Conservation (phyloP, 352 stramenopile genomes). For the Poterioochromonas sp. region DNA sequence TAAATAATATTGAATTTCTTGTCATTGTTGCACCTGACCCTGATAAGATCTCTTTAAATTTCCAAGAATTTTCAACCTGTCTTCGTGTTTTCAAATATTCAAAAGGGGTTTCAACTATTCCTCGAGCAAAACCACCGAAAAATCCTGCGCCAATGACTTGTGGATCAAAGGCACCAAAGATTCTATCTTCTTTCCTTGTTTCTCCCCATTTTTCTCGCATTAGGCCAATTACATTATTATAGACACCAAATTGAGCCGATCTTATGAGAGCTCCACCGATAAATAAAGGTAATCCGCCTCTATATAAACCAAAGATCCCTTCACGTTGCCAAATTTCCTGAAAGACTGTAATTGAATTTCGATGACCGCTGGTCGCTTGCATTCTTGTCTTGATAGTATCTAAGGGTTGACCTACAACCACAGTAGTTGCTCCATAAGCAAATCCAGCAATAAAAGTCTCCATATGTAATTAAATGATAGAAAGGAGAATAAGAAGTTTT, state of each 20-base stretch:
- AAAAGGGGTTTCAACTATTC: constrained; percentile 54
- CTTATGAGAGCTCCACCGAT: constrained; percentile 56
- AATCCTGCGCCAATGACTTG: constrained; percentile 54
- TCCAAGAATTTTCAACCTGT: constrained; percentile 51
- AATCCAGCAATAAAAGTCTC: constrained; percentile 50
- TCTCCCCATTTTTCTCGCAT: constrained; percentile 37
- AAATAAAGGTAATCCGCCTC: constrained; percentile 53
- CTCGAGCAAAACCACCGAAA: constrained; percentile 52
- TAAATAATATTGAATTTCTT: constrained; percentile 52
- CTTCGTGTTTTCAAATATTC: constrained; percentile 59
- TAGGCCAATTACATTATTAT: constrained; percentile 37
- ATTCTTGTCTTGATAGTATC: constrained; percentile 53
- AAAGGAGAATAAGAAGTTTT: too few species aligned
- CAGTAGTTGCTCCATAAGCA: constrained; percentile 49
- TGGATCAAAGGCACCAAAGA: constrained; percentile 39
- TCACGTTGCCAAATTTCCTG: constrained; percentile 47
- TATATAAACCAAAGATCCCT: constrained; percentile 53
- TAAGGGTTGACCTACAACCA: constrained; percentile 51
- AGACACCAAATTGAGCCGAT: constrained; percentile 59
- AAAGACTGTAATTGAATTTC: background rate
- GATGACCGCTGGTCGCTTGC: constrained; percentile 42
- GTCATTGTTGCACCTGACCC: constrained; percentile 48
- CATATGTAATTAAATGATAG: constrained; percentile 1
- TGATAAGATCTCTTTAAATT: constrained; percentile 32
- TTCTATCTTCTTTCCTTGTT: background rate